Conservation (phyloP, 2,329 filamentous ascomycete species). For the Periconia macrospinosa region DNA sequence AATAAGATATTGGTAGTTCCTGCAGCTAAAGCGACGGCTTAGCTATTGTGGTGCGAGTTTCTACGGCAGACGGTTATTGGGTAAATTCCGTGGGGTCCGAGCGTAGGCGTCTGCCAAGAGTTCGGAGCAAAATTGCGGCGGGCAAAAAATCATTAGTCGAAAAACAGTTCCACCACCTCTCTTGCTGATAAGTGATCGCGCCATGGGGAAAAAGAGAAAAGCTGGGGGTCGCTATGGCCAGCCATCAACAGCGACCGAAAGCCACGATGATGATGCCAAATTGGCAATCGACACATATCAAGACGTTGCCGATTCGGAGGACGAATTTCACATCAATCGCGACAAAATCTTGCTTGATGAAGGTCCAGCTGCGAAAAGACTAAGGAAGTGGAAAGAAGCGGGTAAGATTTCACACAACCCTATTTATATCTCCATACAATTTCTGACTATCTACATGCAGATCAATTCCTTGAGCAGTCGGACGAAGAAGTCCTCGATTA, state of each 20-base stretch:
- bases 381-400: slow-evolving; percentile 70
- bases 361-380: slow-evolving; percentile 74
- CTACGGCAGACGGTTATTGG: too few species aligned
- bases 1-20: too few species aligned
- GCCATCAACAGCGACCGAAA: slow-evolving; percentile 31
- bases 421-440: background rate
- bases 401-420: slow-evolving; percentile 40
- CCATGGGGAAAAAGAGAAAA: slow-evolving; percentile 68
- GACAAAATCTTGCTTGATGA: slow-evolving; percentile 88
- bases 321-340: slow-evolving; percentile 85
- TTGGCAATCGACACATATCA: slow-evolving; percentile 66
- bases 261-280: slow-evolving; percentile 50
- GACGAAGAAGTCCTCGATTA: slow-evolving; percentile 66
- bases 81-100: too few species aligned
- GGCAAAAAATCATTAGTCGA: background rate
- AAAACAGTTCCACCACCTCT: slow-evolving; percentile 7
- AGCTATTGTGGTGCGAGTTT: too few species aligned
- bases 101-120: slow-evolving; percentile 24
- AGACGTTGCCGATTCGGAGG: slow-evolving; percentile 90
- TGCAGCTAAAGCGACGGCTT: too few species aligned
- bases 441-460: slow-evolving; percentile 37
- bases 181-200: slow-evolving; percentile 3
- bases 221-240: slow-evolving; percentile 54
- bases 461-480: slow-evolving; percentile 59
- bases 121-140: slow-evolving; percentile 30